These are phyloP conservation scores for Colletotrichum incanum DNA, from an alignment of 2,329 filamentous ascomycete genomes.

Conservation along the genomic window DNA sequence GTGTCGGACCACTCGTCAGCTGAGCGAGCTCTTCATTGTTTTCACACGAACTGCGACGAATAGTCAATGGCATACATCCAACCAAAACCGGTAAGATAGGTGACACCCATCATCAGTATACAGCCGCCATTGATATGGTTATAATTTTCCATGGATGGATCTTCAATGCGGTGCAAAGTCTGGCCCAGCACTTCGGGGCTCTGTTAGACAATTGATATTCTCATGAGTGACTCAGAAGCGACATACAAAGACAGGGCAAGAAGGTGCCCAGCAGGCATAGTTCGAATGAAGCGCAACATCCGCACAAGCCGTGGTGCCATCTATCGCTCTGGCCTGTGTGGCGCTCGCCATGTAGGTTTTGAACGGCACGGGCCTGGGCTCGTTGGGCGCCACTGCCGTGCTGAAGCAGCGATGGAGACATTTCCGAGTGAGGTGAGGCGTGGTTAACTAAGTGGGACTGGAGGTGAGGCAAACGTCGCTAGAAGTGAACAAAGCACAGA, in stretches of 20 bases:
- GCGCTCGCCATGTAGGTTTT: not conserved
- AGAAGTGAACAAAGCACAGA: no score
- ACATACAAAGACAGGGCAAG: slow-evolving; percentile 1
- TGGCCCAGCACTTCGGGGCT: not conserved
- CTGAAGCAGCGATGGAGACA: not conserved
- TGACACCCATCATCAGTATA: slow-evolving; percentile 9
- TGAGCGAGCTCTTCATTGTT: not conserved
- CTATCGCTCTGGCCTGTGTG: not conserved
- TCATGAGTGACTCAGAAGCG: not conserved
- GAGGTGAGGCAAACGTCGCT: no score
- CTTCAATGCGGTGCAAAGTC: not conserved
- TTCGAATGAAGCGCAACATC: slow-evolving; percentile 8
- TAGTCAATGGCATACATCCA: not conserved
- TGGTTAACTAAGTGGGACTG: not conserved
- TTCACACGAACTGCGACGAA: no score
- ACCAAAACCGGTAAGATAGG: slow-evolving; percentile 3
- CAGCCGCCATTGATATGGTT: slow-evolving; percentile 8
- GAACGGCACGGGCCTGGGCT: not conserved
- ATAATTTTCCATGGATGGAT: slow-evolving; percentile 2
- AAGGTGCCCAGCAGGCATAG: slow-evolving; percentile 2
- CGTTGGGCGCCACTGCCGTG: not conserved
- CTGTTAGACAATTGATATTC: not conserved
- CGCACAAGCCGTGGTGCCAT: not conserved
- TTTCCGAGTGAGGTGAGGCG: not conserved
- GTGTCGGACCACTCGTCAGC: not conserved